Evolutionary conservation across 148 eudicot genomes (phyloP).

Genomic region (Fallopia convolvulus): DNA sequence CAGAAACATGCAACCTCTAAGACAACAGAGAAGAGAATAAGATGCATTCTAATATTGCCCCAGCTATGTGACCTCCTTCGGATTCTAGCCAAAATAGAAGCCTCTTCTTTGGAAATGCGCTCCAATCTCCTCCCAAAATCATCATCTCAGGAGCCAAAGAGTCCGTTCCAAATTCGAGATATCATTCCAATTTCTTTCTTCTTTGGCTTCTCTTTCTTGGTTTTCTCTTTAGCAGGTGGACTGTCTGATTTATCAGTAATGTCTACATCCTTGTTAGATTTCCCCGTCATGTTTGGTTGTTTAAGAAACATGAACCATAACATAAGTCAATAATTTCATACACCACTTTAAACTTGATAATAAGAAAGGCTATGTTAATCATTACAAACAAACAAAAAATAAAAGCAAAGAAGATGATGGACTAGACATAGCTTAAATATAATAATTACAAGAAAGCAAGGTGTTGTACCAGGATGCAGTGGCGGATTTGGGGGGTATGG

Average conservation of each 20-base stretch:
- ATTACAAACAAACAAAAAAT: too few relatives aligned
- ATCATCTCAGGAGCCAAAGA: slow-evolving; percentile 48
- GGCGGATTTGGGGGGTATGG: too few relatives aligned
- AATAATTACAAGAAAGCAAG: not conserved
- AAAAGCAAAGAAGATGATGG: not conserved
- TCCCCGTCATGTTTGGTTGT: slow-evolving; percentile 50
- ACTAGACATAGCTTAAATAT: not conserved
- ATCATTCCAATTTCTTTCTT: slow-evolving; percentile 47
- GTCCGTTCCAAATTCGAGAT: slow-evolving; percentile 55
- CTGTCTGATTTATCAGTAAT: slow-evolving; percentile 21
- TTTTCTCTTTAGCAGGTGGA: slow-evolving; percentile 15
- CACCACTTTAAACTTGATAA: not conserved
- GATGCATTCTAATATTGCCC: slow-evolving; percentile 44
- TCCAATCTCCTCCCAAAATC: slow-evolving; percentile 74
- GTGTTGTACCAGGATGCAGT: too few relatives aligned
- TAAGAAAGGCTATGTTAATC: too few relatives aligned
- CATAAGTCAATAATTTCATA: not conserved
- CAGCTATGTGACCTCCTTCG: slow-evolving; percentile 53
- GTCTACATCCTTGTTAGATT: slow-evolving; percentile 33
- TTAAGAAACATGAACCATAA: not conserved
- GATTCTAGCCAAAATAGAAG: slow-evolving; percentile 49
- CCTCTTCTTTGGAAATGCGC: slow-evolving; percentile 70
- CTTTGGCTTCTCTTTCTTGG: slow-evolving; percentile 22
- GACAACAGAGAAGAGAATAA: slow-evolving; percentile 51
- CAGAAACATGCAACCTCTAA: slow-evolving; percentile 43